Evolutionary conservation across 306 rosid species (phyloP), one percentile per base, ranked within the genome.

Genomic region (Castanea crenata): DNA sequence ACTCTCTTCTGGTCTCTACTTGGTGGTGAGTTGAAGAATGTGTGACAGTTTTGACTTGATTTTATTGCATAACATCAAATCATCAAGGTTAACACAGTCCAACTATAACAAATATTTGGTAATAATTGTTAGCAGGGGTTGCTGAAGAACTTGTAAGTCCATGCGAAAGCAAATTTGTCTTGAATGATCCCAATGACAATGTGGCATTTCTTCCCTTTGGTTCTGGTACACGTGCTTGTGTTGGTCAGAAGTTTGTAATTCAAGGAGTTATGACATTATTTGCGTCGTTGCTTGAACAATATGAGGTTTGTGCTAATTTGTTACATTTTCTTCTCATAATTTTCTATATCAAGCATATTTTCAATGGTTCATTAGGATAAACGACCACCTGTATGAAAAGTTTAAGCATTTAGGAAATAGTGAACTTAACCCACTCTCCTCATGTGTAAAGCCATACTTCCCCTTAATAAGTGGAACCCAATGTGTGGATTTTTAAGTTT

Each of bases 201-300:
- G 85, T 85, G 56, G 88, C 88, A 31, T 93, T 91, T 83, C 92
- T 93, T 81, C 88, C 95, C 74, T 93, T 93, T 81, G 97, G 98
- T 78, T 91, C 87, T 27, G 95, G 97, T 51, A 51, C 85, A 11
- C 92, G 97, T 64, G 86, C 95, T 23, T 91, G 97, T 19, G 81
- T 91, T 55, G 97, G 97, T 61, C 93, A 91, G 88, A 93, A 84
- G 80, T 85, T 85, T 82, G 88, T 89, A 32, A 75, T 90, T 65
- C 88, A 90, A 79, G 87, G 81, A 72, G 90, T 91, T 29, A 91
- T 92, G 4, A 52, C 89, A 72, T 75, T 90, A 64, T 78, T 93
- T 76, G 90, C 89, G 59, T 76, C 92, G 21, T 79, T 93, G 82
- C 90, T 93, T 19, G 77, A 85, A 29, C 79, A 59, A 55, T 91